Conservation (phyloP, 2,329 filamentous ascomycete species). For the Ceratocystis huliohia region DNA sequence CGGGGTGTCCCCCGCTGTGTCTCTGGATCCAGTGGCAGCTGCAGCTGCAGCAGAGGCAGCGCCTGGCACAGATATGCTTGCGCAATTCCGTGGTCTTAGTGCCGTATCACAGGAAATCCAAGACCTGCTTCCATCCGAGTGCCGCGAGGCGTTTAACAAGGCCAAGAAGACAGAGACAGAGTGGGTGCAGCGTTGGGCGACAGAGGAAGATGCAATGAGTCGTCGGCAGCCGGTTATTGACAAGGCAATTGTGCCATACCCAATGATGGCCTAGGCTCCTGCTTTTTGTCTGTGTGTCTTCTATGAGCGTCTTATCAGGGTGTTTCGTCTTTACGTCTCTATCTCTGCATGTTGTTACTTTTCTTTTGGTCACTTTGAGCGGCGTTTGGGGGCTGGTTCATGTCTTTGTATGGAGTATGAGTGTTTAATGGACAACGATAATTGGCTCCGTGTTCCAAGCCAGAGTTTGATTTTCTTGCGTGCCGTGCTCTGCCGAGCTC, state of each 20-base stretch:
- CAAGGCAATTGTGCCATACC: constrained; percentile 50
- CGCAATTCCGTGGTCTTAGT: constrained; percentile 48
- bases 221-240: constrained; percentile 46
- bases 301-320: constrained; percentile 17
- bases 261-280: constrained; percentile 29
- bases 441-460: neutral
- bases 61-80: constrained; percentile 34
- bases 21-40: constrained; percentile 31
- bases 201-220: constrained; percentile 25
- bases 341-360: constrained; percentile 1
- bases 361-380: constrained; percentile 4
- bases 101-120: constrained; percentile 52
- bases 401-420: constrained; percentile 6
- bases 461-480: neutral
- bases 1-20: constrained; percentile 35
- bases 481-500: neutral
- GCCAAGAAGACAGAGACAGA: constrained; percentile 50
- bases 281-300: neutral
- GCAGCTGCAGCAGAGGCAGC: constrained; percentile 19
- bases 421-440: neutral
- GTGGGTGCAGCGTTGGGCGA: constrained; percentile 66
- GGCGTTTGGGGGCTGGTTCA: neutral
- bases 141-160: constrained; percentile 57
- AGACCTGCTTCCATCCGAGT: constrained; percentile 54
- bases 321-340: constrained; percentile 19